phyloP scores from a whole-genome alignment of 1,284 basidiomycete genomes.

The Termitomyces sp. region DNA sequence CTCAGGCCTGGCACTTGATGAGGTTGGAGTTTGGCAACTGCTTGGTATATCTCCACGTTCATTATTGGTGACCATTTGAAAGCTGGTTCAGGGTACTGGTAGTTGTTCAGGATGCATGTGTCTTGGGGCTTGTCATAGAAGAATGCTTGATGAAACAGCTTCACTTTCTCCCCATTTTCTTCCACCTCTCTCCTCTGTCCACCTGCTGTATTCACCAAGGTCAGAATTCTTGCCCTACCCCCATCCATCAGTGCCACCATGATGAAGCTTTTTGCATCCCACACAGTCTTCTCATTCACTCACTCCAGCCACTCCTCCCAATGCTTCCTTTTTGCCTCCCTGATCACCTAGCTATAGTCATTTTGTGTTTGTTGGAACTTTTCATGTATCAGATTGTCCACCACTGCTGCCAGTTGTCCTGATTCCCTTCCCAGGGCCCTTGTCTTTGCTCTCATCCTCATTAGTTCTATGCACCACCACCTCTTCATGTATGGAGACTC shows the following conservation, averaged over 20 bases:
- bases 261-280: slow-evolving; percentile 22
- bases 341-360: slow-evolving; percentile 9
- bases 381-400: slow-evolving; percentile 11
- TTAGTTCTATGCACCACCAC: slow-evolving; percentile 25
- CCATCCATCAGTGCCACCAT: slow-evolving; percentile 10
- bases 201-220: slow-evolving; percentile 12
- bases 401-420: neutral
- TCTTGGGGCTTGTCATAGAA: no score
- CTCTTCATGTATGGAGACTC: slow-evolving; percentile 15
- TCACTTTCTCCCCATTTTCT: no score
- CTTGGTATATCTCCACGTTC: neutral
- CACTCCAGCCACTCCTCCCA: no score
- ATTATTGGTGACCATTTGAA: neutral
- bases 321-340: no score
- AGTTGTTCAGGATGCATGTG: neutral
- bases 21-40: neutral
- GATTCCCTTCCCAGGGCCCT: slow-evolving; percentile 7
- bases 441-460: neutral
- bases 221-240: slow-evolving; percentile 20
- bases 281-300: no score
- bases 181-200: slow-evolving; percentile 2
- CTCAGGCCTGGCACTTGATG: neutral
- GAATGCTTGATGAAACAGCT: no score
- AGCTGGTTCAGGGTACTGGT: neutral
- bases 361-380: neutral